phyloP scores from a whole-genome alignment of 2,329 filamentous ascomycete species.

The Dothistroma pini region DNA sequence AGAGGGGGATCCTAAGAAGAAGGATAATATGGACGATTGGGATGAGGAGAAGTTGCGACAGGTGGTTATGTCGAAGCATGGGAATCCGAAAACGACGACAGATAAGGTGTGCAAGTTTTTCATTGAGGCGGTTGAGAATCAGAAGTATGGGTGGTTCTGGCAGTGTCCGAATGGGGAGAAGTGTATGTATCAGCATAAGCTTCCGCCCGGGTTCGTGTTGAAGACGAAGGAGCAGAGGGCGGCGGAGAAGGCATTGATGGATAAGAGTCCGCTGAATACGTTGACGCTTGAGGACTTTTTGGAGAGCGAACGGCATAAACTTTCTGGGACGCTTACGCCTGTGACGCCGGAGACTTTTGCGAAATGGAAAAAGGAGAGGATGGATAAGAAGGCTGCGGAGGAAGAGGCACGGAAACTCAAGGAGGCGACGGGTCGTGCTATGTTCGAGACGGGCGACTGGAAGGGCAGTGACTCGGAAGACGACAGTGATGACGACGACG shows the following conservation, averaged over 20 bases:
- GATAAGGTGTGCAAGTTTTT: constrained; percentile 99
- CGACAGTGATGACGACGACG: constrained; percentile 54
- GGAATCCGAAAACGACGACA: constrained; percentile 89
- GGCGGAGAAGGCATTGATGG: constrained; percentile 90
- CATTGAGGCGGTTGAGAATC: constrained; percentile 93
- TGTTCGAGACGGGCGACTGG: constrained; percentile 98
- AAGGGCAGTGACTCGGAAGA: constrained; percentile 61
- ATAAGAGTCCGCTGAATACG: constrained; percentile 92
- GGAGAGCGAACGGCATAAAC: constrained; percentile 92
- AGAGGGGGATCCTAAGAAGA: constrained; percentile 70
- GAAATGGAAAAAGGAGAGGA: constrained; percentile 92
- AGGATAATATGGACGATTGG: constrained; percentile 93
- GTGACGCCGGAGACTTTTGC: constrained; percentile 91
- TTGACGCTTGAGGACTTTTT: constrained; percentile 96
- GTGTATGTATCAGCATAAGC: constrained; percentile 97
- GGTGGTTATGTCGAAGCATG: constrained; percentile 93
- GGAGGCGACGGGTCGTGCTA: constrained; percentile 88
- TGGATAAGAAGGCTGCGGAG: constrained; percentile 95
- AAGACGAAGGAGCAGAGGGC: constrained; percentile 98
- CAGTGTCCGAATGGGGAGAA: constrained; percentile 93
- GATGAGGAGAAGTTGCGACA: constrained; percentile 92
- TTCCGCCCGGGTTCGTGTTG: constrained; percentile 91
- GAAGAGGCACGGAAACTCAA: constrained; percentile 86
- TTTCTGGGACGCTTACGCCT: constrained; percentile 85
- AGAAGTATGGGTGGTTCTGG: constrained; percentile 99